Base-by-base conservation (phyloP, 495 filamentous ascomycete genomes). In the Xylaria curta region DNA sequence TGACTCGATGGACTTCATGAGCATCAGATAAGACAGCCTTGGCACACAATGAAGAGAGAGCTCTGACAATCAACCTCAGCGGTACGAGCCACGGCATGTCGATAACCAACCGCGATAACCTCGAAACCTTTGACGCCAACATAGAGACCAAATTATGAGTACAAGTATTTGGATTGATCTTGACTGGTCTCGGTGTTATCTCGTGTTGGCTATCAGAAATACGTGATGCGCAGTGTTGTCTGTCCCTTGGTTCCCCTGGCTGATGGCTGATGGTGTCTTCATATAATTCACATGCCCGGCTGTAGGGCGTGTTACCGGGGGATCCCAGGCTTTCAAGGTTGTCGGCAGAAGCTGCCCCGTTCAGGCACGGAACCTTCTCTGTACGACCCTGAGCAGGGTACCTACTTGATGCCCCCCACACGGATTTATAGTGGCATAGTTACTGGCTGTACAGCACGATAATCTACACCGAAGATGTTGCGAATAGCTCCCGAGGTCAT, bases 271-370 rank as follows among this genome's bases (percentile, higher is more conserved):
- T 64, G 61, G 61, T 64, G 61, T 64, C 40, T 63, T 42, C 33
- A 63, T 63, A 63, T 63, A 63, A 63, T 40, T 64, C 24, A 47
- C 44, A 53, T 51, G 42, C 46, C 19, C 44, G 63, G 26, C 19
- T 40, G 24, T 64, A 42, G 31, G 38, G 40, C 21, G 42, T 10
- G 46, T 31, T 21, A 19, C 63, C 63, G 46, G 63, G 62, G 44
- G 47, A 54, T 56, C 53, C 46, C 63, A 28, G 26, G 63, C 63
- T 36, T 53, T 49, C 63, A 49, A 53, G 63, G 63, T 49, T 49
- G 42, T 66, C 63, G 63, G 63, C 46, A 66, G 44, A 66, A 49
- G 28, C 63, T 66, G 46, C 63, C 63, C 63, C 31, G 63, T 66
- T 26, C 63, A 66, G 31, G 63, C 63, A 66, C 63, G 63, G 63